Evolutionary conservation across 441 rosid species (phyloP), one percentile per base, ranked within the genome.

Genomic region (California macrophylla): DNA sequence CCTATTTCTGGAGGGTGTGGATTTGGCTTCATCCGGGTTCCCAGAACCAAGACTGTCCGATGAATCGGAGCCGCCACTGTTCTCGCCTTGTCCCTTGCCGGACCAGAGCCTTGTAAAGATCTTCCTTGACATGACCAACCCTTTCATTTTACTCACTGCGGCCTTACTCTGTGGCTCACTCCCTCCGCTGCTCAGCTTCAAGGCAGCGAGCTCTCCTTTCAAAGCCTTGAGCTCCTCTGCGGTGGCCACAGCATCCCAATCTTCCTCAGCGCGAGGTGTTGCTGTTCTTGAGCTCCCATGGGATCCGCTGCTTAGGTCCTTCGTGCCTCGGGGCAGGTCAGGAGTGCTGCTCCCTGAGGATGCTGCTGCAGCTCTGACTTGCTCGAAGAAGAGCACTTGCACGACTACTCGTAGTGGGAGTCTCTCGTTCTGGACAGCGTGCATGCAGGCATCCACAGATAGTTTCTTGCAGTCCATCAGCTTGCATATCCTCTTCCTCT

Each of bases 371-470:
- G 86, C 88, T 74, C 96, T 78, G 13, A 86, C 85, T 77, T 91
- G 98, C 86, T 91, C 97, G 24, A 88, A 89, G 80, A 84, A 93
- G 69, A 93, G 89, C 47, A 93, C 92, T 80, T 93, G 98, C 45
- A 93, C 97, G 0, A 93, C 91, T 12, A 91, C 87, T 1, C 97
- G 83, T 9, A 93, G 87, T 0, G 98, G 98, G 25, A 93, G 93
- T 3, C 81, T 74, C n/a, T 91, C 97, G 18, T 91, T 93, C 80
- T 89, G 98, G 0, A 95, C 97, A 6, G 96, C 97, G 56, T 90
- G 96, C 82, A 83, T 83, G 0, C 95, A 89, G 10, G 93, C 92
- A 25, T 86, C 88, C 23, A 32, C 77, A 2, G 98, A 84, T 16
- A 93, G 86, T 74, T 86, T 93, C 80, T 86, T 84, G 18, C 89